Evolutionary conservation across 2,329 filamentous ascomycete genomes (phyloP), one percentile per base, ranked within the genome.

Genomic region (Chalara sp.): DNA sequence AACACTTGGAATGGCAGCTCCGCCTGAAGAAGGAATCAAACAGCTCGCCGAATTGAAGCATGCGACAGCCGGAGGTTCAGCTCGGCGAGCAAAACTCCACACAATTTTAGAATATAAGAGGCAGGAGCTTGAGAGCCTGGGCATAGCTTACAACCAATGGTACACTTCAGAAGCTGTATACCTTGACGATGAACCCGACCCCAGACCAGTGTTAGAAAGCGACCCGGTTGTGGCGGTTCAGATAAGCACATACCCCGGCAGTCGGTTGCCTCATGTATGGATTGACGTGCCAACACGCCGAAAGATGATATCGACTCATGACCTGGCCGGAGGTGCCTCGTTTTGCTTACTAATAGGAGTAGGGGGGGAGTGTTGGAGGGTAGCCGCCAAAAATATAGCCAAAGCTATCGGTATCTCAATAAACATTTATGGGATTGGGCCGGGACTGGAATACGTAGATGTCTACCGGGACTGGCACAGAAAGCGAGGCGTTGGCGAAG

Each of bases 231-330:
- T 11, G 3, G 3, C 10, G 10, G 71, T 41, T 66, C 75, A 53
- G 29, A 66, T 69, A 32, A 72, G 61, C 49, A 82, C 80, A 4
- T 79, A 74, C 55, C 81, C 81, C 0, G 81, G 81, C 6, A 68
- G 69, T 32, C 70, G 80, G 1, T 63, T 84, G 35, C 81, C 81
- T 6, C 81, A 85, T 62, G 79, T 70, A 1, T 84, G 80, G 81
- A 65, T 84, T 28, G 76, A 79, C 64, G 70, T 68, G 31, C 57
- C 67, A 7, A 59, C 68, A 10, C 72, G 78, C 0, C 63, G 65
- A 12, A 57, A 68, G 47, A 64, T 64, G 8, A 65, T 76, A 10
- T 81, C 78, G 2, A 83, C 78, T 0, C 72, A 78, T 39, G 80
- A 84, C 58, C 62, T 84, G 1, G 76, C 75, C 0, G 80, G 80